Evolutionary conservation across 805 yeast genomes (phyloP).

Genomic region (Candida coleopterorum): DNA sequence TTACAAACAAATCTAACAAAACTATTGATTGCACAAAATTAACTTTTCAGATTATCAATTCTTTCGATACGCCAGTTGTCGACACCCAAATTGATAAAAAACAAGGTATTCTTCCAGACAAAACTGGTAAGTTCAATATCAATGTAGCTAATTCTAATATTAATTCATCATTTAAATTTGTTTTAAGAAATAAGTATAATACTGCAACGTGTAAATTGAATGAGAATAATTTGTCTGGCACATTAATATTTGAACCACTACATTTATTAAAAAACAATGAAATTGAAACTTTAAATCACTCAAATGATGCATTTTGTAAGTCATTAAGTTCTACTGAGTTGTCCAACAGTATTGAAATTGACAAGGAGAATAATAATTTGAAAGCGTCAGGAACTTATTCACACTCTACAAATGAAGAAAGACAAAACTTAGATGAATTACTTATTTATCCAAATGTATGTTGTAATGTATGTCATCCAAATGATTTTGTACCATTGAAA

Average conservation of each 20-base stretch:
- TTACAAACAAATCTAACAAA: slow-evolving; percentile 23
- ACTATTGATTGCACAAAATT: slow-evolving; percentile 27
- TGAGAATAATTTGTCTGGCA: slow-evolving; percentile 20
- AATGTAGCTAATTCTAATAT: slow-evolving; percentile 25
- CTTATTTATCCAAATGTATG: slow-evolving; percentile 21
- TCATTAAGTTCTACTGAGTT: not conserved
- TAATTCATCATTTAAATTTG: slow-evolving; percentile 29
- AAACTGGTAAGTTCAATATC: slow-evolving; percentile 30
- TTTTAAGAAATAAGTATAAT: slow-evolving; percentile 17
- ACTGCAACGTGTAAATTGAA: slow-evolving; percentile 20
- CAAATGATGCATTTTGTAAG: not conserved
- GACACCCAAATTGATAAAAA: slow-evolving; percentile 26
- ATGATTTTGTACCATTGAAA: slow-evolving; percentile 27
- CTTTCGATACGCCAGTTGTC: slow-evolving; percentile 22
- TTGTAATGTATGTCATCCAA: slow-evolving; percentile 33
- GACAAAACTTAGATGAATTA: slow-evolving; percentile 2
- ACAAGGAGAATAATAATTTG: slow-evolving; percentile 21
- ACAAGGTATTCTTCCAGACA: slow-evolving; percentile 28
- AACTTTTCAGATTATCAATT: slow-evolving; percentile 25
- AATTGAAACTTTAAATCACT: slow-evolving; percentile 5
- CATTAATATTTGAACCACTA: slow-evolving; percentile 12
- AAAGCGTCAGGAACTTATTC: slow-evolving; percentile 18
- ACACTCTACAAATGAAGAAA: not conserved
- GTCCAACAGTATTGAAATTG: not conserved
- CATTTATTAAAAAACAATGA: slow-evolving; percentile 8